Conservation (phyloP, 768 basidiomycete genomes). For the Leccinum disarticulatum region DNA sequence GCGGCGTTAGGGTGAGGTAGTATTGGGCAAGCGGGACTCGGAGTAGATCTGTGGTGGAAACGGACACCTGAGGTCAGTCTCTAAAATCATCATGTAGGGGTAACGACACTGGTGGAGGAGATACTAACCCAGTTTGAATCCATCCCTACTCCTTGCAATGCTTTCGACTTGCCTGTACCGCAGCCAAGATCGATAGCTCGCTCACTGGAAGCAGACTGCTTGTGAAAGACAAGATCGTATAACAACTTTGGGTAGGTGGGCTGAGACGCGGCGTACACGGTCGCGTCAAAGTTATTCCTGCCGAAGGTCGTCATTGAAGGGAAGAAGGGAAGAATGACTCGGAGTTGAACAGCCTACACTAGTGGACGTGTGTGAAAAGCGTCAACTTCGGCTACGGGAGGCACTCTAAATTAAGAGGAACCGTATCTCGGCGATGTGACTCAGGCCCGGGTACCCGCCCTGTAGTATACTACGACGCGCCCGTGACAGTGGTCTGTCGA, state of each 20-base stretch:
- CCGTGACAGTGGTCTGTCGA: no score
- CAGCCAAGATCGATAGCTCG: slow-evolving; percentile 76
- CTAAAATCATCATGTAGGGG: not conserved
- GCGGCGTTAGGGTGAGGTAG: slow-evolving; percentile 5
- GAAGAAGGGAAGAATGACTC: no score
- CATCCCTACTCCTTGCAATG: not conserved
- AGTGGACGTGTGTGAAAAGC: not conserved
- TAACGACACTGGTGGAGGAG: not conserved
- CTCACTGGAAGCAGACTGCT: slow-evolving; percentile 32
- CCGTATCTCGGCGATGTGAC: no score
- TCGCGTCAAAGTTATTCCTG: slow-evolving; percentile 63
- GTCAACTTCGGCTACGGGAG: no score
- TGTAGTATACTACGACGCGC: no score
- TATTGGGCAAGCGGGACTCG: slow-evolving; percentile 8
- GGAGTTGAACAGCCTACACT: no score
- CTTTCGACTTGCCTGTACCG: slow-evolving; percentile 58
- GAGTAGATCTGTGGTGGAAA: slow-evolving; percentile 1
- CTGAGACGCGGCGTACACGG: slow-evolving; percentile 55
- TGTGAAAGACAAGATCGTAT: slow-evolving; percentile 65
- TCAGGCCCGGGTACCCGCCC: no score
- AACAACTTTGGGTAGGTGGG: slow-evolving; percentile 69
- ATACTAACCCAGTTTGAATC: slow-evolving; percentile 58
- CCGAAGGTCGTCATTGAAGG: slow-evolving; percentile 61
- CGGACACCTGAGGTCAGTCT: not conserved
- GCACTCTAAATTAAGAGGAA: no score